Evolutionary conservation across 441 rosid genomes (phyloP), one percentile per base, ranked within the genome.

Genomic region (Pelargonium australe): DNA sequence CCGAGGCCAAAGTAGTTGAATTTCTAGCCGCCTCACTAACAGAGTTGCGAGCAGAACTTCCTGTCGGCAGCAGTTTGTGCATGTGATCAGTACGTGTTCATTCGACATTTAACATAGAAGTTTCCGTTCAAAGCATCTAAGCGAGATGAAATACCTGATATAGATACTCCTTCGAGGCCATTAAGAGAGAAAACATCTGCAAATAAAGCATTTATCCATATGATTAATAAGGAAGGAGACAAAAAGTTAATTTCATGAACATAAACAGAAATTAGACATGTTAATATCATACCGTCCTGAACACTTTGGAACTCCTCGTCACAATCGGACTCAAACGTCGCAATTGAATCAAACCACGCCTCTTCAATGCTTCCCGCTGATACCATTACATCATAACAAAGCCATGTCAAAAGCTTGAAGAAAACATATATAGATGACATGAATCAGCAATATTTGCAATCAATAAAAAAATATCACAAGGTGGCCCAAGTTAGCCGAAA

Each of bases 331-430:
- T 89, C 97, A 70, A 89, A 85, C 44, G 68, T 55, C 31, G 78
- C 76, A 67, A 65, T 72, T 20, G 97, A 73, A 66, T 91, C 97
- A 72, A 84, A 91, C 94, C 93, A 92, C 17, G 87, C 79, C 68
- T 90, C 98, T 43, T 90, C 89, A 11, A 66, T 72, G 63, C 85
- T 87, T 72, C 89, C 96, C 79, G 84, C 81, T 47, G 78, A 68
- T 23, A 65, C 72, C 49, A 65, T 63, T 41, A 20, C 25, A 74
- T 8, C 11, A 10, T 47, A 77, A 63, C 63, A 70, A 72, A 45
- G 53, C 75, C 51, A 78, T 63, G 16, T 25, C 41, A 49, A 17
- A 16, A 66, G 28, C 20, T 20, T 5, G 16, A 53, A 44, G 19
- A 28, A 71, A 12, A 10, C 12, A 10, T 61, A 25, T 5, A 34